Percentiles rank a stretch among this genome's conserved stretches.
These are phyloP conservation scores for Boletus huronensis DNA, from an alignment of 768 basidiomycete species.

Conservation along the genomic window DNA sequence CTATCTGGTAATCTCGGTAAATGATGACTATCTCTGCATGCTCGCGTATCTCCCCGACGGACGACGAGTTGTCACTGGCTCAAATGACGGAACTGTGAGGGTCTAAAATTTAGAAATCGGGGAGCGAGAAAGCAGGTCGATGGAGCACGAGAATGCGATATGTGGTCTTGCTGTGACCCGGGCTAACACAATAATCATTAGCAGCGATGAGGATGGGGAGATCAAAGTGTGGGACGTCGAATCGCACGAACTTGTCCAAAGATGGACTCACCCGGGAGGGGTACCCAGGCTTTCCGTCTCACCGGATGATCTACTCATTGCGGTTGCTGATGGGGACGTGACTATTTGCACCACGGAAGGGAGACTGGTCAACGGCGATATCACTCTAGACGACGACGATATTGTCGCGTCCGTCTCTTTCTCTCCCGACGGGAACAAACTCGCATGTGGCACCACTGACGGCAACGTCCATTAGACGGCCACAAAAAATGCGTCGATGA, in stretches of 20 bases:
- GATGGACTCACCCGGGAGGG: neutral
- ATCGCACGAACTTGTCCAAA: neutral
- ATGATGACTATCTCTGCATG: fast-evolving
- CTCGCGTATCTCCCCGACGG: conserved; percentile 9
- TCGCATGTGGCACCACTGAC: neutral
- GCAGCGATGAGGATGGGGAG: neutral
- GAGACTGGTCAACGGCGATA: too few relatives aligned
- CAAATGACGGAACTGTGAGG: neutral
- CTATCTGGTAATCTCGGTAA: neutral
- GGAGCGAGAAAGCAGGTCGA: neutral
- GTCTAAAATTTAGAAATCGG: neutral
- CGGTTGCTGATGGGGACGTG: neutral
- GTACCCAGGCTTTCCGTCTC: neutral
- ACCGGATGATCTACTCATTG: neutral
- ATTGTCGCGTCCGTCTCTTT: neutral
- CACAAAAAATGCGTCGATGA: fast-evolving
- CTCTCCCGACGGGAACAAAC: conserved; percentile 1
- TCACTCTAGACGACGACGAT: too few relatives aligned
- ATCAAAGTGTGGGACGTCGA: neutral
- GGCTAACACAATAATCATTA: conserved; percentile 1
- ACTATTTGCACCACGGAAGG: neutral
- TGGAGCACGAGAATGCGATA: neutral
- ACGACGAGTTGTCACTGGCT: neutral
- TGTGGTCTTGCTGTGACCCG: neutral
- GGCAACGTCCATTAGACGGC: neutral